A percentile compares a stretch with the other conserved stretches of the same genome.
phyloP scores from a whole-genome alignment of 2,329 filamentous ascomycete species.

The Talaromyces sp. region DNA sequence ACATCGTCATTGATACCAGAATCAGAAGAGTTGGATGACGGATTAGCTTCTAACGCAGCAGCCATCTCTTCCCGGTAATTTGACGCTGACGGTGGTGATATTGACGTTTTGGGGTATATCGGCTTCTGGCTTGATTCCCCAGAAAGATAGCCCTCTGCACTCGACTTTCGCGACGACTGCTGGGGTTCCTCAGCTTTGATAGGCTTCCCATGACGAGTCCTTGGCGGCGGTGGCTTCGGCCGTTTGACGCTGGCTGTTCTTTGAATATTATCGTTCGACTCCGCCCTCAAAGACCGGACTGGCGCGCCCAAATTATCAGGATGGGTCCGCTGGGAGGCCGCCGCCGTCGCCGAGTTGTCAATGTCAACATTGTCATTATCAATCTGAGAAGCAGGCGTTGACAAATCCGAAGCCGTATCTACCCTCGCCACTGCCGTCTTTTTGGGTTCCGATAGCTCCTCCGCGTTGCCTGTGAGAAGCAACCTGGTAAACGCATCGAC shows the following conservation, averaged over 20 bases:
- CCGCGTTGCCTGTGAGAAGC: constrained; percentile 65
- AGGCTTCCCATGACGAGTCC: constrained; percentile 70
- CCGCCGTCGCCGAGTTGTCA: background rate
- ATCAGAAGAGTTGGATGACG: constrained; percentile 24
- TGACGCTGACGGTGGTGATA: constrained; percentile 10
- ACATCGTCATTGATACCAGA: background rate
- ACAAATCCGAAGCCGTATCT: background rate
- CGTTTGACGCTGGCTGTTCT: constrained; percentile 35
- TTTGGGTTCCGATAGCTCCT: background rate
- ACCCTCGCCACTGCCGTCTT: background rate
- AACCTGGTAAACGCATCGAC: constrained; percentile 73
- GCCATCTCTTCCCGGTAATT: constrained; percentile 51
- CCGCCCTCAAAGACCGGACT: constrained; percentile 51
- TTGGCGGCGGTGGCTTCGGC: constrained; percentile 67
- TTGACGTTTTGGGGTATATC: constrained; percentile 17
- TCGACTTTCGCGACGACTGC: constrained; percentile 15
- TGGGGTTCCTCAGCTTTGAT: constrained; percentile 46
- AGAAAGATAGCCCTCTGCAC: constrained; percentile 2
- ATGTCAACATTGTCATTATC: background rate
- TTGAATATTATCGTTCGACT: constrained; percentile 42
- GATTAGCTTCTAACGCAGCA: constrained; percentile 46
- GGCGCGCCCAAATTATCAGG: constrained; percentile 18
- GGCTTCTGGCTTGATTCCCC: constrained; percentile 21
- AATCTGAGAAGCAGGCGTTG: background rate
- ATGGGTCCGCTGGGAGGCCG: background rate